phyloP scores from a whole-genome alignment of 192 early-diverging fungal genomes.

The Linnemannia zychae region DNA sequence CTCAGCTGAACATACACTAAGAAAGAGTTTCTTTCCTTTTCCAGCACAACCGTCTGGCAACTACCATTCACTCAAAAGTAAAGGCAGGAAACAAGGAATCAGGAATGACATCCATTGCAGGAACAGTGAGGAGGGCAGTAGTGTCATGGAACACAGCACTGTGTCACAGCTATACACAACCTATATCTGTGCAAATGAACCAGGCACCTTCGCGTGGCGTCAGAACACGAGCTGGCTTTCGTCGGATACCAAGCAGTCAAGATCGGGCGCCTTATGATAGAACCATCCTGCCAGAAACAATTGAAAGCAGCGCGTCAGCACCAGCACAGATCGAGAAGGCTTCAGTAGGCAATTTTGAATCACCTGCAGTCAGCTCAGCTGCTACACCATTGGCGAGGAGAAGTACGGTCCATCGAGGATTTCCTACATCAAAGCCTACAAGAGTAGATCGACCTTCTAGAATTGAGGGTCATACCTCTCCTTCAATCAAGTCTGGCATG shows the following conservation, averaged over 20 bases:
- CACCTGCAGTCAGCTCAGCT: background rate
- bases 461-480: background rate
- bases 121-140: background rate
- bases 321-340: background rate
- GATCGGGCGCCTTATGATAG: conserved; percentile 4
- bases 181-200: background rate
- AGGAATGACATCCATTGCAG: conserved; percentile 31
- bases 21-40: background rate
- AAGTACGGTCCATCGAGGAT: conserved; percentile 27
- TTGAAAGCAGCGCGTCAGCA: background rate
- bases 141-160: background rate
- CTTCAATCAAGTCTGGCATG: background rate
- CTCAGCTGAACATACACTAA: too few species aligned
- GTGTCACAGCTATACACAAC: background rate
- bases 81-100: background rate
- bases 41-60: background rate
- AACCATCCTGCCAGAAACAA: background rate
- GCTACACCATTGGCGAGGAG: background rate
- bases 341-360: background rate
- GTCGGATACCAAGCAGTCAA: conserved; percentile 5
- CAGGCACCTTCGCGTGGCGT: conserved; percentile 15
- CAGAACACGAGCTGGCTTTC: conserved; percentile 26
- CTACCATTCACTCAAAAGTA: background rate
- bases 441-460: background rate
- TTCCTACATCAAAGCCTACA: background rate